phyloP scores from a whole-genome alignment of 192 early-diverging fungal genomes.

The Rhizophagus sp. region DNA sequence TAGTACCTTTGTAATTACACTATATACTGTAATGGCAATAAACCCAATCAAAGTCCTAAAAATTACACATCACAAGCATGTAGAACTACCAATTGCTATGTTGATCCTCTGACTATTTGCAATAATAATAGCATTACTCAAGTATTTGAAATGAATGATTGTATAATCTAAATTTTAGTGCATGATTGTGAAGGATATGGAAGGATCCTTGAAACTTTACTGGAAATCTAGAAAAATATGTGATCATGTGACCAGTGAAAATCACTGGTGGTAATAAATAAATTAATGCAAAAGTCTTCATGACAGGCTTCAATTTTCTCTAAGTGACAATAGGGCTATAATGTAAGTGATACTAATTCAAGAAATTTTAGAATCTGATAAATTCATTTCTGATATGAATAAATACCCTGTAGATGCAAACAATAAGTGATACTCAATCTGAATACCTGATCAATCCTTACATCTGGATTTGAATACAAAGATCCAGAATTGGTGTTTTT shows the following conservation, averaged over 20 bases:
- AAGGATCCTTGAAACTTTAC: constrained; percentile 36
- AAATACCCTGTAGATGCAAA: not conserved
- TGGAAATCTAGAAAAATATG: not conserved
- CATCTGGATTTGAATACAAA: constrained; percentile 38
- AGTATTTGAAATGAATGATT: constrained; percentile 16
- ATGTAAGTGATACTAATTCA: not conserved
- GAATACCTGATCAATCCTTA: constrained; percentile 35
- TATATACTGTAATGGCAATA: constrained; percentile 19
- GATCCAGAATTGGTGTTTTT: constrained; percentile 11
- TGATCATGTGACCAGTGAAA: constrained; percentile 8
- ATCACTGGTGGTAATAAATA: constrained; percentile 29
- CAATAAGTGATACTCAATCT: constrained; percentile 6
- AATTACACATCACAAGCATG: constrained; percentile 17
- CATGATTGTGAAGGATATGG: constrained; percentile 40
- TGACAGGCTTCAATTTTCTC: too few species aligned
- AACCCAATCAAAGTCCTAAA: constrained; percentile 26
- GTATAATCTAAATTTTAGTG: constrained; percentile 35
- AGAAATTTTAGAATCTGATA: not conserved
- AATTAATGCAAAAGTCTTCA: constrained; percentile 29
- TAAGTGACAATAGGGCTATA: not conserved
- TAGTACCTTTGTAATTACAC: constrained; percentile 20
- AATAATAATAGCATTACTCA: not conserved
- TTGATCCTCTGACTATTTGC: not conserved
- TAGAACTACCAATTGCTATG: constrained; percentile 22
- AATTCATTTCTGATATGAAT: not conserved